Conservation (phyloP, 2,329 filamentous ascomycete genomes). For the Uncinocarpus reesii region DNA sequence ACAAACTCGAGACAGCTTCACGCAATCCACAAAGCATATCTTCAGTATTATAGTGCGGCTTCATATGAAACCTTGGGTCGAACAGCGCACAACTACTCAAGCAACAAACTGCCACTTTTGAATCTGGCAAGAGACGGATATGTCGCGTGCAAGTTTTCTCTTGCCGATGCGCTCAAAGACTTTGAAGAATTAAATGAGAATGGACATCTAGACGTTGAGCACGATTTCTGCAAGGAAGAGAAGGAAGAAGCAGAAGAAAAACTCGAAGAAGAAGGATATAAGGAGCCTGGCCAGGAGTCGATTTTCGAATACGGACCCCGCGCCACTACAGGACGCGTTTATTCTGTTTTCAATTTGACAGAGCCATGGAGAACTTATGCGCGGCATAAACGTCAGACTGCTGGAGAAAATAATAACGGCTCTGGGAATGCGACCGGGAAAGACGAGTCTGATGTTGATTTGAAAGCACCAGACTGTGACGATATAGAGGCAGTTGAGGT, state of each 20-base stretch:
- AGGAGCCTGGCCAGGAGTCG: no score
- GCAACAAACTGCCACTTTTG: slow-evolving; percentile 35
- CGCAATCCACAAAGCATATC: slow-evolving; percentile 30
- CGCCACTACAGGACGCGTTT: not conserved
- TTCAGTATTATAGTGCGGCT: slow-evolving; percentile 40
- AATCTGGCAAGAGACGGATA: slow-evolving; percentile 35
- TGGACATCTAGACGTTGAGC: not conserved
- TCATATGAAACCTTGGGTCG: slow-evolving; percentile 40
- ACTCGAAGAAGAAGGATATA: no score
- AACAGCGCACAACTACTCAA: slow-evolving; percentile 38
- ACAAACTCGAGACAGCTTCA: slow-evolving; percentile 23
- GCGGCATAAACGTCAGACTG: not conserved
- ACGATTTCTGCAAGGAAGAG: not conserved
- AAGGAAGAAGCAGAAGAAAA: not conserved
- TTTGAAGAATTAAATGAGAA: not conserved
- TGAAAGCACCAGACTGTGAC: not conserved
- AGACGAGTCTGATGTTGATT: not conserved
- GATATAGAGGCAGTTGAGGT: slow-evolving; percentile 1
- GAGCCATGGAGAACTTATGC: slow-evolving; percentile 11
- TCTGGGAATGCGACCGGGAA: not conserved
- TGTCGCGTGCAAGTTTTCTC: slow-evolving; percentile 21
- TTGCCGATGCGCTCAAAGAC: slow-evolving; percentile 11
- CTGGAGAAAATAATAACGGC: not conserved
- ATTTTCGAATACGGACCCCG: not conserved
- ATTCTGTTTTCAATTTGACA: slow-evolving; percentile 5